Conservation (phyloP, 345 rosid species). For the Clausena lansium region DNA sequence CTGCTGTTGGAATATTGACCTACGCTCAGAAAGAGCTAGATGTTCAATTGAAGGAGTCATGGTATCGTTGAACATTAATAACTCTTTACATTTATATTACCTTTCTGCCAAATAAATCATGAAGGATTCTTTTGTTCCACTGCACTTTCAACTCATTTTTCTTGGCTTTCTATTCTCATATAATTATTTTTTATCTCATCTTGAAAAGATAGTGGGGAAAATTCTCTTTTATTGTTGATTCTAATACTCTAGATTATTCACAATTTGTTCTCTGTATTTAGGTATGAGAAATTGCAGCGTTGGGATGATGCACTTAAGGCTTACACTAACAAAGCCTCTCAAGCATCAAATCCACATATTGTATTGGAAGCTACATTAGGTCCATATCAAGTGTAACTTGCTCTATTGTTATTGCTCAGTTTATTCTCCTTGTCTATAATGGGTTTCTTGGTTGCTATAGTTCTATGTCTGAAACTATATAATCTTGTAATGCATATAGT, state of each 20-base stretch:
- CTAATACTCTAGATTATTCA: background rate
- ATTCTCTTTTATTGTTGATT: background rate
- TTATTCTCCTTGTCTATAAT: background rate
- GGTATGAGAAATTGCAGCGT: conserved; percentile 99
- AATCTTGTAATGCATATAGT: background rate
- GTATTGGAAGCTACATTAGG: conserved; percentile 88
- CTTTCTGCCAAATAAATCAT: background rate
- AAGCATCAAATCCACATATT: conserved; percentile 73
- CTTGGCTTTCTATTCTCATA: background rate
- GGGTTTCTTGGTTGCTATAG: conserved; percentile 4
- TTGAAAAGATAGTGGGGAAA: background rate
- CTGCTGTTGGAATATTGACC: conserved; percentile 98
- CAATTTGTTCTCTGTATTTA: conserved; percentile 23
- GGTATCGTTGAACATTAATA: conserved; percentile 41
- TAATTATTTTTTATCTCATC: background rate
- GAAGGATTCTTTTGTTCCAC: background rate
- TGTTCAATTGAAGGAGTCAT: conserved; percentile 96
- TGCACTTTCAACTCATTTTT: conserved; percentile 9
- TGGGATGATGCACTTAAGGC: conserved; percentile 99
- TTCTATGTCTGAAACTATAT: background rate
- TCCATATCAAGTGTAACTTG: conserved; percentile 22
- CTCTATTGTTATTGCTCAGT: background rate
- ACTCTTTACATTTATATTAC: background rate
- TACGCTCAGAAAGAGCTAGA: conserved; percentile 87
- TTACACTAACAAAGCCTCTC: conserved; percentile 76